Base-by-base conservation (phyloP, 2,329 filamentous ascomycete species). In the Fusarium poae region DNA sequence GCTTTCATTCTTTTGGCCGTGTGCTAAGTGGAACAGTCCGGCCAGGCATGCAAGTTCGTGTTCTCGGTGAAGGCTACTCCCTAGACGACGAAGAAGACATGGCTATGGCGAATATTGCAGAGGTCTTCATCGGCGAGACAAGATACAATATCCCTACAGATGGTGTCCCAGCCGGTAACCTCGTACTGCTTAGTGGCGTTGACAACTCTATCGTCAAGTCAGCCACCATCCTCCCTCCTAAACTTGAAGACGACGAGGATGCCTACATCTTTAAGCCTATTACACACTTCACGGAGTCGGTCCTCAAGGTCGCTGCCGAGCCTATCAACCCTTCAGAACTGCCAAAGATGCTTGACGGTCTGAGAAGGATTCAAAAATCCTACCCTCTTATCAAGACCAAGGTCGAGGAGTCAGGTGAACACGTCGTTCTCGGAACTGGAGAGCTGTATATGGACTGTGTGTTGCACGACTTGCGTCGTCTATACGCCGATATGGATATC, bases 401-500 rank as follows among this genome's bases (percentile, higher is more conserved):
- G 79, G 96, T 99, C 5, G 96, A 99, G 78, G 96, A 99, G 80
- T 97, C 94, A 2, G 96, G 96, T 51, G 96, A 99, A 80, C 96
- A 99, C 77, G 91, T 99, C 70, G 86, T 99, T 46, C 87, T 99
- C 6, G 96, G 96, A 25, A 99, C 96, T 1, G 96, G 96, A 63
- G 96, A 99, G 79, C 85, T 99, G n/a, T 99, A 99, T 82, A 98
- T 99, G 94, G 96, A 99, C 79, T 99, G 96, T 75, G 95, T 99
- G 5, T 85, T 99, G 45, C 96, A 99, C 79, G 96, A 99, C 77
- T 85, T 99, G 46, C 91, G 96, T 55, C 88, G 90, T 40, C 81
- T 98, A n/a, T 99, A 97, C 77, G 94, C 96, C 16, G 95, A 98
- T 75, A 99, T 99, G 96, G 96, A 99, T 78, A 92, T 99, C 81